phyloP scores from a whole-genome alignment of 306 rosid genomes.

The Echinosophora koreensis region DNA sequence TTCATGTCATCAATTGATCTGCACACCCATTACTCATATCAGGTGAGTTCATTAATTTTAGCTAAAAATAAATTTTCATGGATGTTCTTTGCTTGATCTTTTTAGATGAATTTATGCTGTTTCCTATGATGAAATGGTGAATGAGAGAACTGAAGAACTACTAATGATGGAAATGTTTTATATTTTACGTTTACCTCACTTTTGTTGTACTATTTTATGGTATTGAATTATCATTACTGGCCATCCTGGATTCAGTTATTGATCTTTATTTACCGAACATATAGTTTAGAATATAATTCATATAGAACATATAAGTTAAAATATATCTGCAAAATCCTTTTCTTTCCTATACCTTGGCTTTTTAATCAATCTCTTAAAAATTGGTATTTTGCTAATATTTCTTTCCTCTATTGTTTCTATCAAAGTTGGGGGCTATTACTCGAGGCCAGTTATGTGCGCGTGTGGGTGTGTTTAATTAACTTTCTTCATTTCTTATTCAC shows the following conservation, averaged over 20 bases:
- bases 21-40: constrained; percentile 99
- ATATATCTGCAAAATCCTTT: not conserved
- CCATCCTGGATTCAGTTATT: constrained; percentile 7
- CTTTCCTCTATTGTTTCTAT: constrained; percentile 26
- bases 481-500: constrained; percentile 31
- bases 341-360: not conserved
- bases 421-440: not conserved
- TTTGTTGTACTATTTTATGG: constrained; percentile 14
- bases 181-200: not conserved
- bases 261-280: constrained; percentile 22
- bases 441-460: not conserved
- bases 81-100: constrained; percentile 10
- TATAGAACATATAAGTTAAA: not conserved
- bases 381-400: not conserved
- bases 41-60: constrained; percentile 60
- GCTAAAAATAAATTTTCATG: not conserved
- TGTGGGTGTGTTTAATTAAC: not conserved
- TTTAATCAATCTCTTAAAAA: constrained; percentile 23
- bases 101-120: not conserved
- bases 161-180: constrained; percentile 2
- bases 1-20: constrained; percentile 98
- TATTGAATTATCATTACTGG: constrained; percentile 7
- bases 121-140: constrained; percentile 9
- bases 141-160: constrained; percentile 21
- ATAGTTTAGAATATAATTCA: constrained; percentile 3